phyloP scores from a whole-genome alignment of 179 eudicot species.

The Spinacia oleracea region DNA sequence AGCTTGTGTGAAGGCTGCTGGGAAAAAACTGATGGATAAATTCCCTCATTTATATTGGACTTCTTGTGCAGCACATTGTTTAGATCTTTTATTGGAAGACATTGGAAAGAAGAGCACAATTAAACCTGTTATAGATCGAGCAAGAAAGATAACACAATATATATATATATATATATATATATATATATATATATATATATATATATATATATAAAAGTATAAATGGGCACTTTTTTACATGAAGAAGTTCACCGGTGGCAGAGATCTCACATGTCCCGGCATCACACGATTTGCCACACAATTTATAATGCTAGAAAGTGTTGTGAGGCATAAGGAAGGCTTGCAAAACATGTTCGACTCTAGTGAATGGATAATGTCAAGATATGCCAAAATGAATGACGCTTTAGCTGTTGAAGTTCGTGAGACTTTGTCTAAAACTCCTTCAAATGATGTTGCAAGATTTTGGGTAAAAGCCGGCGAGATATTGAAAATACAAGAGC shows the following conservation, averaged over 20 bases:
- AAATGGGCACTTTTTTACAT: background rate
- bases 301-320: background rate
- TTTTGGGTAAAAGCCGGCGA: background rate
- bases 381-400: background rate
- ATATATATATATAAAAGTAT: too few relatives aligned
- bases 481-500: background rate
- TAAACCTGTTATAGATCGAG: background rate
- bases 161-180: background rate
- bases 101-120: background rate
- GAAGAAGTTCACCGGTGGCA: background rate
- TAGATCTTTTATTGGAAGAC: constrained; percentile 11
- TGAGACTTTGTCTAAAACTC: background rate
- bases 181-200: too few relatives aligned
- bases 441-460: background rate
- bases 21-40: background rate
- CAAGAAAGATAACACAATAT: background rate
- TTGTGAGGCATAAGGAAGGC: background rate
- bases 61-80: background rate
- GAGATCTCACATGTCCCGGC: background rate
- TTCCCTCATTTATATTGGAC: background rate
- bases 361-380: background rate
- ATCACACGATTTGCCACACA: background rate
- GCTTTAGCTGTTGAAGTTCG: background rate
- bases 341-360: background rate
- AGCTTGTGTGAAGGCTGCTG: background rate